Evolutionary conservation across 805 yeast species (phyloP).

Genomic region (Ogataea kodamae): DNA sequence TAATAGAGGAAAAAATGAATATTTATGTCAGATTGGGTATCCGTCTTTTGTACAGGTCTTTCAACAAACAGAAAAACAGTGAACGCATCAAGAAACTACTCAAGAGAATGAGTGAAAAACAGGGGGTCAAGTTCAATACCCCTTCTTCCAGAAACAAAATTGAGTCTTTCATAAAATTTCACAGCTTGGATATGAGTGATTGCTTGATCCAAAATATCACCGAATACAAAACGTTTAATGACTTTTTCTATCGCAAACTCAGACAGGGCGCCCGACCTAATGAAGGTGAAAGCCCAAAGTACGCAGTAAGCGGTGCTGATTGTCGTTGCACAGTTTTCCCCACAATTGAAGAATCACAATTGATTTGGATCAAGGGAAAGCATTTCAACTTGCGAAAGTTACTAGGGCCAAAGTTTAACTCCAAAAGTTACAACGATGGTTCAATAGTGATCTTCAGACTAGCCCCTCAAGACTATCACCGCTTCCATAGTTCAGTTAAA

Average conservation of each 20-base stretch:
- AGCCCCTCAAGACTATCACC: conserved; percentile 96
- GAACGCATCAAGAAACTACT: conserved; percentile 59
- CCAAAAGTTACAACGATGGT: conserved; percentile 45
- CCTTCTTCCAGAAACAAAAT: conserved; percentile 66
- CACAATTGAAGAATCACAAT: conserved; percentile 56
- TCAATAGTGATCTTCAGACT: conserved; percentile 77
- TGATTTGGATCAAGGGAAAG: conserved; percentile 86
- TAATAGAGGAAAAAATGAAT: conserved; percentile 92
- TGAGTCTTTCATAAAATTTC: conserved; percentile 74
- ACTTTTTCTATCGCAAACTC: conserved; percentile 79
- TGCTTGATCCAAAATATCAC: conserved; percentile 48
- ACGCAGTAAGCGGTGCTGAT: conserved; percentile 81
- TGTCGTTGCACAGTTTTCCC: conserved; percentile 74
- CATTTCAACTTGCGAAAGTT: conserved; percentile 66
- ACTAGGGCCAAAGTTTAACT: conserved; percentile 32
- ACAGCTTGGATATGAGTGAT: conserved; percentile 71
- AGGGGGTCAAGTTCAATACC: conserved; percentile 79
- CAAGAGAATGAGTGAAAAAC: conserved; percentile 65
- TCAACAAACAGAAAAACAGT: conserved; percentile 40
- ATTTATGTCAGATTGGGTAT: conserved; percentile 86
- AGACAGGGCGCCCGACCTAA: conserved; percentile 67
- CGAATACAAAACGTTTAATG: conserved; percentile 71
- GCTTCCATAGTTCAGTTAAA: conserved; percentile 85
- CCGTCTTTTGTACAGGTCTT: conserved; percentile 73
- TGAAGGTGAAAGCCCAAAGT: conserved; percentile 51